Evolutionary conservation across 2,329 filamentous ascomycete species (phyloP), one percentile per base, ranked within the genome.

Genomic region (Microdochium nivale): DNA sequence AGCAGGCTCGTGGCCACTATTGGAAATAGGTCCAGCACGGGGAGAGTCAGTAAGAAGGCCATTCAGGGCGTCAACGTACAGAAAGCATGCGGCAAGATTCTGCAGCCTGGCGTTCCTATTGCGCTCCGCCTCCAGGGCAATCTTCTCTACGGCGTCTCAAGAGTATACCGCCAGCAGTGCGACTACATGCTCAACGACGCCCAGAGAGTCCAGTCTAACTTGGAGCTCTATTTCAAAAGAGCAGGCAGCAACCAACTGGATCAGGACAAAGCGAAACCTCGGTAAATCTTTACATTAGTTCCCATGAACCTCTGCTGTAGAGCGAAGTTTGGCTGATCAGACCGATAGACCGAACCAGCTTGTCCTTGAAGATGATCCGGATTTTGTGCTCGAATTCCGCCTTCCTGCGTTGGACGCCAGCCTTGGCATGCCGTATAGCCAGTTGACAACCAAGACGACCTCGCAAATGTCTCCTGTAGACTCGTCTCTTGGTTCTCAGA

Each of bases 41-140:
- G 83, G 59, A 90, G 84, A 60, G 75, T 99, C 59, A 88, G 85
- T 8, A 83, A 87, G 48, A 96, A 94, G 66, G 86, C 88, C 9
- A 95, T 99, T 53, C 82, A 92, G 53, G 83, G 89, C 16, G 94
- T 99, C 58, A 80, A 97, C 61, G 84, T 99, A 25, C 78, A 83
- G 33, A 90, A 87, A 63, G 91, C 94, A 52, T 96, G 92, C 67
- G 78, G 86, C 56, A 94, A 86, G n/a, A 96, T 99, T 64, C 81
- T 88, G 35, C 78, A 88, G 52, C 90, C 60, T 0, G 88, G 86
- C 5, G 89, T 88, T 1, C 94, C 94, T 2, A 86, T 99, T 70
- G 92, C 94, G 3, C 70, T 99, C 57, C 85, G 94, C 33, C 79
- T 99, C 23, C 92, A 97, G 64, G 87, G 90, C 16, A 96, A 86